Evolutionary conservation across 306 rosid genomes (phyloP).

Genomic region (Notholithocarpus densiflorus): DNA sequence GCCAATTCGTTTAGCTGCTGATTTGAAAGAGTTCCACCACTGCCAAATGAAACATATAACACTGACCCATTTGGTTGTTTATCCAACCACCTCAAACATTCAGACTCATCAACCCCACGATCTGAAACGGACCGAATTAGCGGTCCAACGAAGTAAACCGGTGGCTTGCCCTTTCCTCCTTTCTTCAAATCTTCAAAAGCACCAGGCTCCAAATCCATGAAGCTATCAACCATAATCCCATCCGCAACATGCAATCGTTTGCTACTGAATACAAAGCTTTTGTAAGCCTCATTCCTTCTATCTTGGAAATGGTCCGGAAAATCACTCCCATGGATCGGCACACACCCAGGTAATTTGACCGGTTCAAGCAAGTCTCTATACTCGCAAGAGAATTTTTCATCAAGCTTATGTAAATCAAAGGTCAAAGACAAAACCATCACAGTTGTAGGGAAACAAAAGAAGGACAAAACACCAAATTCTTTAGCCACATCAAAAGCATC

Average conservation of each 20-base stretch:
- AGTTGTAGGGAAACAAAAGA: neutral
- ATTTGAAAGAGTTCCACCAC: constrained; percentile 18
- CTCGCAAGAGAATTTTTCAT: constrained; percentile 3
- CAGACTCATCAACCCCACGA: neutral
- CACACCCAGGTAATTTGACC: constrained; percentile 22
- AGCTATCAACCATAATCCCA: constrained; percentile 24
- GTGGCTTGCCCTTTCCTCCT: neutral
- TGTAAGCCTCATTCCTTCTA: constrained; percentile 12
- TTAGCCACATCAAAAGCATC: constrained; percentile 25
- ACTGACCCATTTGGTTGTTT: constrained; percentile 21
- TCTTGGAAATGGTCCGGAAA: constrained; percentile 3
- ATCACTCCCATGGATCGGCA: constrained; percentile 15
- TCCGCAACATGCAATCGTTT: neutral
- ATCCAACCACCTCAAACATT: constrained; percentile 24
- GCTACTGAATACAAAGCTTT: neutral
- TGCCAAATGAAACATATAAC: constrained; percentile 25
- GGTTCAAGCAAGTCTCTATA: constrained; percentile 23
- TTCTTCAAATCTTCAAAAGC: constrained; percentile 10
- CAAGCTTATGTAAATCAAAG: constrained; percentile 22
- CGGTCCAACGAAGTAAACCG: constrained; percentile 20
- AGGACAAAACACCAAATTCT: constrained; percentile 9
- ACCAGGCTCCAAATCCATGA: constrained; percentile 16
- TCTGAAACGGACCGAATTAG: neutral
- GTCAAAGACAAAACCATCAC: constrained; percentile 20
- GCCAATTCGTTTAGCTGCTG: constrained; percentile 24